phyloP scores from a whole-genome alignment of 148 eudicot genomes.

The Rhododendron griersonianum region DNA sequence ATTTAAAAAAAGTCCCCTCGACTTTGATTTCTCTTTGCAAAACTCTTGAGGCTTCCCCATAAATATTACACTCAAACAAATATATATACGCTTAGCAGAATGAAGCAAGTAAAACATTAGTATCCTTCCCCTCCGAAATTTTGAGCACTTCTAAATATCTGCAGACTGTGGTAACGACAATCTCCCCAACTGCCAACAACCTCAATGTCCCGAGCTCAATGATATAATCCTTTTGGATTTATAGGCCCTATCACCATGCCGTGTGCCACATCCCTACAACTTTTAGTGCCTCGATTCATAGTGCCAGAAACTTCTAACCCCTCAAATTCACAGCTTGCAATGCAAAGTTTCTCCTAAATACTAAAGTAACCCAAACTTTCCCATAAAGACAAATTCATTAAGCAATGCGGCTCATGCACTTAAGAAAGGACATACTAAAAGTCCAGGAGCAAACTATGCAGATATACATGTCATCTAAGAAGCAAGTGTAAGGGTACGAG shows the following conservation, averaged over 20 bases:
- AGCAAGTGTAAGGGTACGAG: background rate
- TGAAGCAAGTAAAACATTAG: background rate
- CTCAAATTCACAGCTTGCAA: background rate
- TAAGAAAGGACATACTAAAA: background rate
- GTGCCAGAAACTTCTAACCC: background rate
- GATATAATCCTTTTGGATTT: background rate
- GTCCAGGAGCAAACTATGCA: background rate
- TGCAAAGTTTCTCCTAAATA: background rate
- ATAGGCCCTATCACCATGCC: background rate
- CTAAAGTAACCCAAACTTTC: background rate
- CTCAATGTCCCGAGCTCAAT: background rate
- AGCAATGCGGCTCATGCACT: background rate
- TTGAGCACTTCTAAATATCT: background rate
- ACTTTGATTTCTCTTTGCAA: background rate
- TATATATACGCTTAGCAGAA: background rate
- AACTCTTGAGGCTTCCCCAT: background rate
- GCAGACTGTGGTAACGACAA: background rate
- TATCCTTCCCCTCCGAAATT: background rate
- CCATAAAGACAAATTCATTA: background rate
- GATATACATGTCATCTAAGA: background rate
- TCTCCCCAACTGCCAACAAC: background rate
- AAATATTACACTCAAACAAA: background rate
- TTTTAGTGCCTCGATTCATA: background rate
- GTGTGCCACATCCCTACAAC: background rate
- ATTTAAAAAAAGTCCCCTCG: background rate